A percentile compares a stretch with the other conserved stretches of the same genome.
phyloP scores from a whole-genome alignment of 2,329 filamentous ascomycete species.

The Juglanconis sp. region DNA sequence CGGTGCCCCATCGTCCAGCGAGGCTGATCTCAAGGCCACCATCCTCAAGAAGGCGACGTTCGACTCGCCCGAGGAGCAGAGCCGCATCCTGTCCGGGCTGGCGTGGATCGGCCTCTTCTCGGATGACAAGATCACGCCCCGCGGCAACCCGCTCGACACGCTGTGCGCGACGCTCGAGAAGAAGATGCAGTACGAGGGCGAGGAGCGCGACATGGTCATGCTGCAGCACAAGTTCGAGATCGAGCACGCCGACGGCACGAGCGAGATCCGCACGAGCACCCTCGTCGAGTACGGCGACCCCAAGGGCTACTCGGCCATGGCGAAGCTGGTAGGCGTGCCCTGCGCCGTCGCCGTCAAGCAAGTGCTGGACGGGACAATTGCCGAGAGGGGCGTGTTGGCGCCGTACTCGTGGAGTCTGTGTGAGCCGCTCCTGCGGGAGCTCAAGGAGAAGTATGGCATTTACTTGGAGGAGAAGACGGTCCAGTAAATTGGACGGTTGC shows the following conservation, averaged over 20 bases:
- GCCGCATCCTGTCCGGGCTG: constrained; percentile 66
- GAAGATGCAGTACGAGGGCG: constrained; percentile 85
- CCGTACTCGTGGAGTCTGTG: constrained; percentile 72
- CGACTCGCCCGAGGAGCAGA: constrained; percentile 59
- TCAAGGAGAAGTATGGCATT: constrained; percentile 75
- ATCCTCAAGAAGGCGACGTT: constrained; percentile 76
- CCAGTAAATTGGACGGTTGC: constrained; percentile 26
- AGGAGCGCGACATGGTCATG: constrained; percentile 81
- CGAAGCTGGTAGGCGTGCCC: constrained; percentile 71
- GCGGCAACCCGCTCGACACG: constrained; percentile 82
- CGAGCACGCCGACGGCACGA: constrained; percentile 74
- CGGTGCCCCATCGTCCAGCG: constrained; percentile 61
- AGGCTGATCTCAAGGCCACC: constrained; percentile 68
- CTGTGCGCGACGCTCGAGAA: constrained; percentile 81
- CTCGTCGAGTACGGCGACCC: constrained; percentile 80
- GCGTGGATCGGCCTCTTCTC: constrained; percentile 70
- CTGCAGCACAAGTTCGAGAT: constrained; percentile 82
- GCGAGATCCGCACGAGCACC: constrained; percentile 76
- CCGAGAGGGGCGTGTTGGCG: constrained; percentile 70
- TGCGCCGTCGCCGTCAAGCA: constrained; percentile 69
- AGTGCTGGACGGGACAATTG: constrained; percentile 72
- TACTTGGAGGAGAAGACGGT: constrained; percentile 67
- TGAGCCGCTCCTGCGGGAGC: constrained; percentile 70
- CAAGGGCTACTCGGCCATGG: constrained; percentile 78
- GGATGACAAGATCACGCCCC: constrained; percentile 65